phyloP scores from a whole-genome alignment of 108 stramenopile species.

The Skeletonema costatum region DNA sequence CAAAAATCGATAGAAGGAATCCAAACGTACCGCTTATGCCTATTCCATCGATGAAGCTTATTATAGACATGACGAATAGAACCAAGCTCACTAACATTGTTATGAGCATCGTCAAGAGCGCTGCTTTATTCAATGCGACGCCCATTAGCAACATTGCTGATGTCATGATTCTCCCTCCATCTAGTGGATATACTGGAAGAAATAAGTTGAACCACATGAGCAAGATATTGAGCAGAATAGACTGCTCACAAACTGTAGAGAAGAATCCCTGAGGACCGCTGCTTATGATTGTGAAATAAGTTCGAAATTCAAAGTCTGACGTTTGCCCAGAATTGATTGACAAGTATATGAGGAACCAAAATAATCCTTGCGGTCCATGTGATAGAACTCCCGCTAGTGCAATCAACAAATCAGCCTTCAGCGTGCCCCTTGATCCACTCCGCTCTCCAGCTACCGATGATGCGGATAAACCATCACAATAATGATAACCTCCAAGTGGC shows the following conservation, averaged over 20 bases:
- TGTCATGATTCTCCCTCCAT: constrained; percentile 21
- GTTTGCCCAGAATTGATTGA: constrained; percentile 5
- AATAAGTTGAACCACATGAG: constrained; percentile 22
- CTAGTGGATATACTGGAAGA: constrained; percentile 20
- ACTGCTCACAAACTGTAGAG: constrained; percentile 15
- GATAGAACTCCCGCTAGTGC: constrained; percentile 14
- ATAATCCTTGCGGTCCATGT: constrained; percentile 13
- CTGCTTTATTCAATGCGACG: constrained; percentile 18
- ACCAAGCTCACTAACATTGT: constrained; percentile 1
- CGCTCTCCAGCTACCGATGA: not conserved
- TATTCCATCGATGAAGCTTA: constrained; percentile 11
- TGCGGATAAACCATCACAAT: constrained; percentile 8
- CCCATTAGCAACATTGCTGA: constrained; percentile 13
- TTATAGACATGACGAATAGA: constrained; percentile 11
- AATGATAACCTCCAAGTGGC: constrained; percentile 12
- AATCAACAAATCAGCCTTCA: constrained; percentile 8
- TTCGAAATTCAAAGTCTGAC: constrained; percentile 12
- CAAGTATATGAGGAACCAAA: constrained; percentile 17
- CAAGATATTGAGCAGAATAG: constrained; percentile 12
- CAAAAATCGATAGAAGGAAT: constrained; percentile 3
- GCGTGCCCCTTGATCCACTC: not conserved
- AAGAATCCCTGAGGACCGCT: constrained; percentile 11
- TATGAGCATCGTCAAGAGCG: constrained; percentile 4
- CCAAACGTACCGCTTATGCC: constrained; percentile 10
- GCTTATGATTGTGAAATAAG: constrained; percentile 2